A percentile compares a stretch with the other conserved stretches of the same genome.
phyloP scores from a whole-genome alignment of 2,329 filamentous ascomycete genomes.

The Penicillium fuscoglaucum region DNA sequence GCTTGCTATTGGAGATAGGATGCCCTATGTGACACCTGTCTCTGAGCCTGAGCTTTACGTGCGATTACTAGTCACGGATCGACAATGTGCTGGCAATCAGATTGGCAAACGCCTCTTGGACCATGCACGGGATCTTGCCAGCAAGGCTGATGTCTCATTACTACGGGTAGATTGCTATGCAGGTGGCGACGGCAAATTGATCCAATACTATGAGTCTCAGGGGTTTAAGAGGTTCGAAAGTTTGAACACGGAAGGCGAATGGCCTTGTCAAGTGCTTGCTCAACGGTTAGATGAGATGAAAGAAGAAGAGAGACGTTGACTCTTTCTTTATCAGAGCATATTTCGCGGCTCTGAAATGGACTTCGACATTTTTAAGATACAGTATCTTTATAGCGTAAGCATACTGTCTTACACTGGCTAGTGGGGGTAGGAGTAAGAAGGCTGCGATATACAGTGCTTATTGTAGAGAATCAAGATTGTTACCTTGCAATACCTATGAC shows the following conservation, averaged over 20 bases:
- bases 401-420: no score
- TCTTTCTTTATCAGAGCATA: no score
- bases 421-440: no score
- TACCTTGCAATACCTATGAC: no score
- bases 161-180: conserved; percentile 20
- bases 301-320: no score
- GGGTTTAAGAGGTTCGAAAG: conserved; percentile 10
- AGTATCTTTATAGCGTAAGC: no score
- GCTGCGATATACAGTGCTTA: no score
- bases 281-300: background rate
- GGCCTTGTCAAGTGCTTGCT: conserved; percentile 18
- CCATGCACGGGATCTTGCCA: conserved; percentile 16
- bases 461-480: no score
- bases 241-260: background rate
- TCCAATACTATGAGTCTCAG: conserved; percentile 19
- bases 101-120: conserved; percentile 17
- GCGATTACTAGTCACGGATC: conserved; percentile 15
- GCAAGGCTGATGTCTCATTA: conserved; percentile 10
- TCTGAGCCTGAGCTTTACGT: conserved; percentile 20
- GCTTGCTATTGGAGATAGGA: conserved; percentile 15
- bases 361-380: no score
- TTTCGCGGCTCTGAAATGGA: no score
- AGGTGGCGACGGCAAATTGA: conserved; percentile 15
- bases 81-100: conserved; percentile 8
- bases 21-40: conserved; percentile 16